Evolutionary conservation across 352 stramenopile genomes (phyloP).

Genomic region (Phytophthora parvispora): DNA sequence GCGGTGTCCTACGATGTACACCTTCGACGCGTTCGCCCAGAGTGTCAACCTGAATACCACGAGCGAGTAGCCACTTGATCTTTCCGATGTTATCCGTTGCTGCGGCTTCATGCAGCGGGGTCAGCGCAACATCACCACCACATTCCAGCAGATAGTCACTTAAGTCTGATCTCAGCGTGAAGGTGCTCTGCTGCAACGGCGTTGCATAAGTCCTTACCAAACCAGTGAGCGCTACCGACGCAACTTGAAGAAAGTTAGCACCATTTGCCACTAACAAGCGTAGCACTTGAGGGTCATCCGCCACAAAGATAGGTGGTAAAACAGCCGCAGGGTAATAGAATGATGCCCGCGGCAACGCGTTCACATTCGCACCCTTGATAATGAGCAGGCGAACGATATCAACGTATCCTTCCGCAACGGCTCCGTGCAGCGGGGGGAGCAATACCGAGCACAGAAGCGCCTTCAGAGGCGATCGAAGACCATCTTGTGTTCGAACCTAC

Average conservation of each 20-base stretch:
- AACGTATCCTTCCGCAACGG: slow-evolving; percentile 70
- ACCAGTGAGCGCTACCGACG: slow-evolving; percentile 49
- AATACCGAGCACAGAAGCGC: slow-evolving; percentile 69
- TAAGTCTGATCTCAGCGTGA: slow-evolving; percentile 70
- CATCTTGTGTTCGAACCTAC: slow-evolving; percentile 73
- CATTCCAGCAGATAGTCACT: slow-evolving; percentile 74
- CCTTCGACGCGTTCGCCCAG: slow-evolving; percentile 71
- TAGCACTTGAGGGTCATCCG: slow-evolving; percentile 79
- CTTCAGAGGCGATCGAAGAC: slow-evolving; percentile 56
- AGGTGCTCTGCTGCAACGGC: slow-evolving; percentile 69
- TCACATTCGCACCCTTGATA: slow-evolving; percentile 66
- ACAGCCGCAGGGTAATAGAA: slow-evolving; percentile 73
- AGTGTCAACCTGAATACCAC: slow-evolving; percentile 52
- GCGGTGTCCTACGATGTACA: slow-evolving; percentile 68
- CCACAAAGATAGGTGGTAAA: slow-evolving; percentile 79
- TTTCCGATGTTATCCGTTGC: slow-evolving; percentile 52
- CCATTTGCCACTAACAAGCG: slow-evolving; percentile 66
- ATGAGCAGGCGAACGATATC: slow-evolving; percentile 71
- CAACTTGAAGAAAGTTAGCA: slow-evolving; percentile 79
- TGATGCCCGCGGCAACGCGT: slow-evolving; percentile 64
- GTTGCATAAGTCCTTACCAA: slow-evolving; percentile 57
- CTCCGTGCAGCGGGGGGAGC: slow-evolving; percentile 76
- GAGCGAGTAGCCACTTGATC: slow-evolving; percentile 58
- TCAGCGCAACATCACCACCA: slow-evolving; percentile 80
- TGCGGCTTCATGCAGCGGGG: slow-evolving; percentile 79